Percentiles rank a stretch among this genome's conserved stretches.
Evolutionary conservation across 148 eudicot species (phyloP).

Genomic region (Rheum nobile): DNA sequence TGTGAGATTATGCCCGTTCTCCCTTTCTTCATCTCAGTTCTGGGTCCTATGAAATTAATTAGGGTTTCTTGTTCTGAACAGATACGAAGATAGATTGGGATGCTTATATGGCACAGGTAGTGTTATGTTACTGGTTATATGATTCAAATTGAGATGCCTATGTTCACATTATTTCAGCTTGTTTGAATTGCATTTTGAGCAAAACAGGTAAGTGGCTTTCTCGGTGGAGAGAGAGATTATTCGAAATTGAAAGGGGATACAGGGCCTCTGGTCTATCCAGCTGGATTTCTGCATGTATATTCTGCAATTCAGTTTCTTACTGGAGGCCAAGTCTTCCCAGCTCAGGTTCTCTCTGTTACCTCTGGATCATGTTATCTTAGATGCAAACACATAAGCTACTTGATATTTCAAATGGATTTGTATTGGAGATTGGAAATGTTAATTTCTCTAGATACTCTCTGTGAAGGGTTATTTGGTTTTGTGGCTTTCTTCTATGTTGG

Average conservation of each 20-base stretch:
- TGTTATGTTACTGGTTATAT: neutral
- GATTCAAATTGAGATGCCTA: neutral
- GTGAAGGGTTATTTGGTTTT: neutral
- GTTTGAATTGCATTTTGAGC: constrained; percentile 2
- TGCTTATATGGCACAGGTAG: constrained; percentile 92
- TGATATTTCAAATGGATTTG: neutral
- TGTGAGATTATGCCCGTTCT: constrained; percentile 31
- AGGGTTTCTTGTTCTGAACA: constrained; percentile 21
- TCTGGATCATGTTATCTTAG: neutral
- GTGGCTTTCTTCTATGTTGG: neutral
- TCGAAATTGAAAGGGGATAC: constrained; percentile 85
- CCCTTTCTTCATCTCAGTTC: neutral
- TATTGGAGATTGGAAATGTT: neutral
- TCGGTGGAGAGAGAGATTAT: constrained; percentile 84
- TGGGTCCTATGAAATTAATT: constrained; percentile 4
- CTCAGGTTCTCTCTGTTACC: constrained; percentile 48
- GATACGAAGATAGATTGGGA: constrained; percentile 98
- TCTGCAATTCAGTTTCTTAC: constrained; percentile 74
- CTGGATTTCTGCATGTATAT: constrained; percentile 87
- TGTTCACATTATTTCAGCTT: neutral
- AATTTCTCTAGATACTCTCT: neutral
- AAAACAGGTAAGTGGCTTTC: constrained; percentile 64
- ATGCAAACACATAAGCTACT: neutral
- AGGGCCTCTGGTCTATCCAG: constrained; percentile 96
- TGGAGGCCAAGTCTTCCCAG: constrained; percentile 67